Percentiles rank a stretch among this genome's conserved stretches.
phyloP scores from a whole-genome alignment of 768 basidiomycete genomes.

The Xerocomellus dryophilus region DNA sequence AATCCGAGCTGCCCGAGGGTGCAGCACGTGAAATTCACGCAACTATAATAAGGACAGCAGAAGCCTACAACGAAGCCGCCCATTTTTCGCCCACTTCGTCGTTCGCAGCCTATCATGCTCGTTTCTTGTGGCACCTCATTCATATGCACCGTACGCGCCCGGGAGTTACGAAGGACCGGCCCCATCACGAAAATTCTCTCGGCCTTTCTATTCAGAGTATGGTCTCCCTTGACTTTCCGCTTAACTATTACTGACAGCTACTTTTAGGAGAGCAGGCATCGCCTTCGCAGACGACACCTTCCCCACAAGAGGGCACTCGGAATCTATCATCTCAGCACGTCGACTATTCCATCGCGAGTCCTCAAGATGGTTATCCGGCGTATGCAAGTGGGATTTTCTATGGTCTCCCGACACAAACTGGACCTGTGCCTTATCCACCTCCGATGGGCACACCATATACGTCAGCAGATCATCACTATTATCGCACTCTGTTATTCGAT shows the following conservation, averaged over 20 bases:
- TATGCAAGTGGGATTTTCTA: constrained; percentile 17
- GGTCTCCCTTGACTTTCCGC: constrained; percentile 1
- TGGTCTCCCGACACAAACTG: constrained; percentile 10
- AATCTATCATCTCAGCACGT: constrained; percentile 10
- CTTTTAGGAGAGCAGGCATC: constrained; percentile 20
- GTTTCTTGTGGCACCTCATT: constrained; percentile 72
- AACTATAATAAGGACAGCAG: constrained; percentile 66
- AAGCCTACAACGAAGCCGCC: constrained; percentile 75
- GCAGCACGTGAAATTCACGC: constrained; percentile 63
- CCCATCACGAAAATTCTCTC: constrained; percentile 43
- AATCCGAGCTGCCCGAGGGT: constrained; percentile 57
- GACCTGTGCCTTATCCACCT: constrained; percentile 16
- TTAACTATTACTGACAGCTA: constrained; percentile 8
- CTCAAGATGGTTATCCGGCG: constrained; percentile 19
- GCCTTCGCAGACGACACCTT: constrained; percentile 24
- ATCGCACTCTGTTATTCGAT: constrained; percentile 72
- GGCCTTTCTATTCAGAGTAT: constrained; percentile 59
- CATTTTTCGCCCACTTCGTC: constrained; percentile 56
- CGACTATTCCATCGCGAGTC: constrained; percentile 16
- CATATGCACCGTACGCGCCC: constrained; percentile 56
- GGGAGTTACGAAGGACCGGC: constrained; percentile 36
- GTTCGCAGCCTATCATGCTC: constrained; percentile 72
- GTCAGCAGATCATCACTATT: constrained; percentile 65
- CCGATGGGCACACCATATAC: constrained; percentile 37
- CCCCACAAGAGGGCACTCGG: constrained; percentile 17